Evolutionary conservation across 2,329 filamentous ascomycete genomes (phyloP).

Genomic region (Paecilomyces sp.): DNA sequence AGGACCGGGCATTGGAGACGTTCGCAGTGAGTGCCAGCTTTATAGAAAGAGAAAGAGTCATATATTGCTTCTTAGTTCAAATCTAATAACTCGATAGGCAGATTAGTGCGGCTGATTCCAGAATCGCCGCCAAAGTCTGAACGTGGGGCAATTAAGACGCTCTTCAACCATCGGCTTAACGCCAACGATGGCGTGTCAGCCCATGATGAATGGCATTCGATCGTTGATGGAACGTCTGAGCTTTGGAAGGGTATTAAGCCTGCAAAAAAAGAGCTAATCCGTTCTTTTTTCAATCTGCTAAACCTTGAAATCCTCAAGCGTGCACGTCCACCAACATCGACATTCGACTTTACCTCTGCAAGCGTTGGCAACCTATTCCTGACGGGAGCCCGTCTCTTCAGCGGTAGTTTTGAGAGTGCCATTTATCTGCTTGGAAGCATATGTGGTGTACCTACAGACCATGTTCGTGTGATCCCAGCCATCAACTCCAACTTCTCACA

Average conservation of each 20-base stretch:
- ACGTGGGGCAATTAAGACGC: slow-evolving; percentile 64
- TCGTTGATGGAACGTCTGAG: slow-evolving; percentile 72
- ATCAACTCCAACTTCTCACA: slow-evolving; percentile 95
- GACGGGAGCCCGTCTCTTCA: slow-evolving; percentile 81
- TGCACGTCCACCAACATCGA: slow-evolving; percentile 59
- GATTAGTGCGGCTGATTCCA: slow-evolving; percentile 85
- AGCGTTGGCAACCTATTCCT: slow-evolving; percentile 75
- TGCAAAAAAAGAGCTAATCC: slow-evolving; percentile 68
- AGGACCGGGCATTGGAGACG: slow-evolving; percentile 77
- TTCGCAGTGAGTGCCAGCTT: slow-evolving; percentile 54
- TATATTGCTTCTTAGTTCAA: neutral
- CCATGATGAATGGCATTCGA: slow-evolving; percentile 74
- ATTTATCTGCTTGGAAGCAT: slow-evolving; percentile 86
- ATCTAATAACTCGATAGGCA: slow-evolving; percentile 46
- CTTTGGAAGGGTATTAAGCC: slow-evolving; percentile 67
- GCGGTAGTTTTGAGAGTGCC: slow-evolving; percentile 83
- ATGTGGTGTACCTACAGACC: slow-evolving; percentile 67
- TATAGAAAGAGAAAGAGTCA: neutral
- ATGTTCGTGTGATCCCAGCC: slow-evolving; percentile 74
- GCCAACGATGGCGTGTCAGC: slow-evolving; percentile 51
- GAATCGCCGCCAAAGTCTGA: slow-evolving; percentile 53
- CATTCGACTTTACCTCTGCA: slow-evolving; percentile 70
- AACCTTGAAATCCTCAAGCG: slow-evolving; percentile 75
- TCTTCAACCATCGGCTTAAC: slow-evolving; percentile 84
- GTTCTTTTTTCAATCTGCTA: slow-evolving; percentile 67